Base-by-base conservation (phyloP, 2,329 filamentous ascomycete species). In the Cladosporium sphaerospermum region DNA sequence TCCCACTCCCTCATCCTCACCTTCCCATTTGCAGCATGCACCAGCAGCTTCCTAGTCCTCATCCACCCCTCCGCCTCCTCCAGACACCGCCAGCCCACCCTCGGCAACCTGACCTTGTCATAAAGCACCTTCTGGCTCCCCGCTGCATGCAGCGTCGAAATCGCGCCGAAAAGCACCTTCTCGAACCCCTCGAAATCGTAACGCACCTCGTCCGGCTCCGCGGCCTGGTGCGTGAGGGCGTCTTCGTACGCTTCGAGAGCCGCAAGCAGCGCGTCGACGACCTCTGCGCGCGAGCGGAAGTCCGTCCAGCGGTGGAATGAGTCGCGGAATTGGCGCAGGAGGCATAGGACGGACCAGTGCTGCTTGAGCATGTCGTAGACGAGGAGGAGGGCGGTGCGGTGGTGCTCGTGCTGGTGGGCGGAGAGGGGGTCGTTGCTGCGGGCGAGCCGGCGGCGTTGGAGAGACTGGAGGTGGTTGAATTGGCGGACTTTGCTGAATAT, bases 211-310 rank as follows among this genome's bases (percentile, higher is more conserved):
- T 23, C 14, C 18, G 48, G 16, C 3, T 44, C 33, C 13, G n/a
- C 13, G 13, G 48, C 48, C 18, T 51, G 48, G 33, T 51, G 48
- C 33, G 40, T 44, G 1, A 51, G n/a, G 18, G 28, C 42, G 13
- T 51, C 34, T 28, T 51, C 48, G n/a, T 51, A 51, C 3, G 48
- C 32, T 14, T 19, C 14, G 7, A 51, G 48, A 10, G 48, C 48
- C 6, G 16, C 39, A 3, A 51, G 32, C 16, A 51, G 31, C 11
- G 36, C 44, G 32, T 51, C 48, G 19, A 51, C 40, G 16, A 51
- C 48, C 14, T 51, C 31, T 11, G 48, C 9, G 34, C 42, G 42
- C 18, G 48, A 36, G 11, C 28, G 8, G 40, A 13, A 44, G 10
- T 43, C 40, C 2, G 32, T 44, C 40, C 37, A 37, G 18, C 18